Base-by-base conservation (phyloP, 2,329 filamentous ascomycete genomes). In the Colletotrichum magnum region DNA sequence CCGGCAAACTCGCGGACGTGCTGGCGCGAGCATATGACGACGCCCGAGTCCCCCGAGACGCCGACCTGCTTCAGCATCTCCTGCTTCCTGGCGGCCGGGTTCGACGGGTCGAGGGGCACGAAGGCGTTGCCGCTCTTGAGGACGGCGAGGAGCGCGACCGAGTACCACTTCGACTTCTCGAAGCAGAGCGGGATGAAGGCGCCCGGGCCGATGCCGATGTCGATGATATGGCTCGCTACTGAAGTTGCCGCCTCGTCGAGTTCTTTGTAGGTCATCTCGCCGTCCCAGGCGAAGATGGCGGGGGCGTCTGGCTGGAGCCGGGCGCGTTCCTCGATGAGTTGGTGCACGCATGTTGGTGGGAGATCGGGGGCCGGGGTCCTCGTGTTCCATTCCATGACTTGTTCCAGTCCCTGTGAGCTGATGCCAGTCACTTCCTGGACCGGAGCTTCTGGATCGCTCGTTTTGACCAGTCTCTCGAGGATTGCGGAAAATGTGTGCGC, bases 81-180 rank as follows among this genome's bases (percentile, higher is more conserved):
- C 18, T 32, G 6, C 6, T 21, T 61, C 10, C 67, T 39, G 3
- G 18, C 6, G 0, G 43, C 4, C 1, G 67, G 62, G 13, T 69
- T 67, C 0, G 57, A 45, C 3, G 73, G 72, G 48, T 79, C 78
- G 13, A 80, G 61, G 3, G 75, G 74, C 1, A 76, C 75, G 39
- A 79, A 77, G 0, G 75, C 75, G 6, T 74, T 77, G 5, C 79
- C 79, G 4, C 78, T 70, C 58, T 78, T 79, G 64, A 79, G 72
- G 9, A 79, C 64, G 2, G 71, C 78, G 0, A 80, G 43, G 21
- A 80, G 74, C 2, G 73, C 74, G 1, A 79, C 72, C 1, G 75
- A 54, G 18, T 72, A 71, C 73, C 72, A 75, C 3, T 32, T 70
- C 2, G 74, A 77, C 60, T 79, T 79, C 12, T 77, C 73, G 15